Evolutionary conservation across 1,139 yeast species (phyloP).

Genomic region (Magnusiomyces ingens): DNA sequence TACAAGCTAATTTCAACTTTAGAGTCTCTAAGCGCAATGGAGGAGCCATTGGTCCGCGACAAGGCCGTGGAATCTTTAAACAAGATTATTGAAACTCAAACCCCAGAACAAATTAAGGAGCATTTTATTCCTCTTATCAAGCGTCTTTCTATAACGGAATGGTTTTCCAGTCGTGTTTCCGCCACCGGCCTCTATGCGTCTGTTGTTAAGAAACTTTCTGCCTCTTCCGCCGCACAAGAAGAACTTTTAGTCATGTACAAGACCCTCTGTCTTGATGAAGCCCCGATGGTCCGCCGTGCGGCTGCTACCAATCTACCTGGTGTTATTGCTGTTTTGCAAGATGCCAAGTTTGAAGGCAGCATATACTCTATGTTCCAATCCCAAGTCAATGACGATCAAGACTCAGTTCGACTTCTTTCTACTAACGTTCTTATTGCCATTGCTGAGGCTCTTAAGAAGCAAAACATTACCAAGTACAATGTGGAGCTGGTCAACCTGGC

Average conservation of each 20-base stretch:
- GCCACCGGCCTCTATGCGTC: conserved; percentile 82
- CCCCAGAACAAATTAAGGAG: conserved; percentile 58
- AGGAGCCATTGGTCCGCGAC: conserved; percentile 96
- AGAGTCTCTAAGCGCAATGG: conserved; percentile 84
- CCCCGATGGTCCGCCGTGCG: conserved; percentile 97
- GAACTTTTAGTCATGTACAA: conserved; percentile 61
- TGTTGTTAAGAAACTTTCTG: conserved; percentile 51
- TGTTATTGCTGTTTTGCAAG: conserved; percentile 53
- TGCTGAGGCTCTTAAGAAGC: conserved; percentile 32
- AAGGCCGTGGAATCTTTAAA: conserved; percentile 86
- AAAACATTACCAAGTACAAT: conserved; percentile 26
- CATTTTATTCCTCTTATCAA: conserved; percentile 71
- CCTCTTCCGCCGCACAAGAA: conserved; percentile 32
- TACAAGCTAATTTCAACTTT: conserved; percentile 77
- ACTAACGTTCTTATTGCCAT: conserved; percentile 72
- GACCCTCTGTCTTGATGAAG: conserved; percentile 77
- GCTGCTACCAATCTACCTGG: conserved; percentile 81
- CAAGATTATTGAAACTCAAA: conserved; percentile 56
- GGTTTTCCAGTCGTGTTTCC: conserved; percentile 93
- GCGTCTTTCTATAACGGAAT: conserved; percentile 75
- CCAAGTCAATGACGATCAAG: conserved; percentile 82
- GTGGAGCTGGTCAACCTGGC: conserved; percentile 35
- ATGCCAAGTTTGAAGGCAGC: conserved; percentile 30
- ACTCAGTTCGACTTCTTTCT: conserved; percentile 84
- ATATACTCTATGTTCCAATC: conserved; percentile 75